Evolutionary conservation across 2,329 filamentous ascomycete genomes (phyloP), one percentile per base, ranked within the genome.

Genomic region (Simplicillium sp.): DNA sequence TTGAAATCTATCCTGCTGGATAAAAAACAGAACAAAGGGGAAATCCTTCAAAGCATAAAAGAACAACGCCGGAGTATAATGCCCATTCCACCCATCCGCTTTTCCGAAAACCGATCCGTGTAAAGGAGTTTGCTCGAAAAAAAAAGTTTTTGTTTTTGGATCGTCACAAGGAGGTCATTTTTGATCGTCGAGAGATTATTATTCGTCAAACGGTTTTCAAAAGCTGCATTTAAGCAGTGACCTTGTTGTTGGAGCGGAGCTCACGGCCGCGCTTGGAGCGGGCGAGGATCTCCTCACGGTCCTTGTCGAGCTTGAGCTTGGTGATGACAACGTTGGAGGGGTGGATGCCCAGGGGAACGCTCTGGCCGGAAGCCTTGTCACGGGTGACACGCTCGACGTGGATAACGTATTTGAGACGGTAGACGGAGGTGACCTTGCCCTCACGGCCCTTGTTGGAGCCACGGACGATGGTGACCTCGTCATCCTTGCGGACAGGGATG

Each of bases 231-330:
- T 72, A 74, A 53, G 68, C 67, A 60, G 77, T 73, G 65, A 73
- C 69, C 71, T 82, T 82, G 72, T 67, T 70, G 75, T 88, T 88
- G 66, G 71, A 71, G 65, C 73, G 73, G 63, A 80, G 75, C 73
- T 90, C 86, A 51, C 85, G 82, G 61, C 86, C 87, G 54, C 73
- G 68, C 71, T 82, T 82, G 74, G 85, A 87, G 71, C 87, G 81
- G 73, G 87, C 85, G 57, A 94, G 76, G 63, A 92, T 92, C 66
- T 72, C 74, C 78, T 92, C 86, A 57, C 87, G 84, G 73, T 94
- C 86, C 82, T 92, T 90, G 79, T 92, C 86, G 61, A 96, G 78
- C 85, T 97, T 95, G 69, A 97, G 80, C 82, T 96, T 96, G 75
- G 84, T 95, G 77, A 98, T 85, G 75, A 95, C 83, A 57, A 95